Conservation (phyloP, 2,329 filamentous ascomycete species). For the Fusarium luffae region DNA sequence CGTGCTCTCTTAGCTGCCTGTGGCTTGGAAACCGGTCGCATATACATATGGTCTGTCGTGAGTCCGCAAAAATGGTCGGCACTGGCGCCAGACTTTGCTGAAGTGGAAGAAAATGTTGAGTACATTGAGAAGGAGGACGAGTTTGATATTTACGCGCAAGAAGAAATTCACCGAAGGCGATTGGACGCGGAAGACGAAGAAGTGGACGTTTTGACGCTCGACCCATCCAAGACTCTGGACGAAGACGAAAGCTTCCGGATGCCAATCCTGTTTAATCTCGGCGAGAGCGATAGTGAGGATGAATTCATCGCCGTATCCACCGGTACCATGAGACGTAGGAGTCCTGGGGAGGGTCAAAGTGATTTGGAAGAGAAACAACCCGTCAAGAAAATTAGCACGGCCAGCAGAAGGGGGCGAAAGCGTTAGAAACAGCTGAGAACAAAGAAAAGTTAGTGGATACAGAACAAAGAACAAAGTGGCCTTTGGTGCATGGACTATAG, state of each 20-base stretch:
- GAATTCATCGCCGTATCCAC: conserved; percentile 76
- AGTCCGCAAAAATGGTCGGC: conserved; percentile 98
- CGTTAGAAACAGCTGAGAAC: conserved; percentile 27
- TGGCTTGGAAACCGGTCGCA: conserved; percentile 89
- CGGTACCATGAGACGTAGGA: conserved; percentile 89
- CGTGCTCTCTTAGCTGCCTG: conserved; percentile 89
- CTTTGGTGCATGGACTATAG: conserved; percentile 19
- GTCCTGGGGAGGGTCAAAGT: conserved; percentile 77
- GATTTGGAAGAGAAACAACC: conserved; percentile 58
- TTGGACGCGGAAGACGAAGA: conserved; percentile 94
- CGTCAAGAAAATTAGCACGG: conserved; percentile 52
- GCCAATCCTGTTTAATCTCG: conserved; percentile 92
- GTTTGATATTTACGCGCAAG: conserved; percentile 95
- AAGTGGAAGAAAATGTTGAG: conserved; percentile 98
- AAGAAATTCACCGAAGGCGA: conserved; percentile 91
- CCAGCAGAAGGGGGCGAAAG: conserved; percentile 55
- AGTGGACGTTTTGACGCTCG: conserved; percentile 86
- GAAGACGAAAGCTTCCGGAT: conserved; percentile 80
- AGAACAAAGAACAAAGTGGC: conserved; percentile 31
- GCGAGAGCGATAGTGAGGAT: conserved; percentile 95
- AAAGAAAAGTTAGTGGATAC: conserved; percentile 6
- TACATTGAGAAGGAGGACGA: conserved; percentile 97
- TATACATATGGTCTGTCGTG: conserved; percentile 96
- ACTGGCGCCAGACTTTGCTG: conserved; percentile 93
- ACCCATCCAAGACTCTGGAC: conserved; percentile 70